These are phyloP conservation scores for Eucalyptus dawsonii DNA, from an alignment of 345 rosid species.

Conservation along the genomic window DNA sequence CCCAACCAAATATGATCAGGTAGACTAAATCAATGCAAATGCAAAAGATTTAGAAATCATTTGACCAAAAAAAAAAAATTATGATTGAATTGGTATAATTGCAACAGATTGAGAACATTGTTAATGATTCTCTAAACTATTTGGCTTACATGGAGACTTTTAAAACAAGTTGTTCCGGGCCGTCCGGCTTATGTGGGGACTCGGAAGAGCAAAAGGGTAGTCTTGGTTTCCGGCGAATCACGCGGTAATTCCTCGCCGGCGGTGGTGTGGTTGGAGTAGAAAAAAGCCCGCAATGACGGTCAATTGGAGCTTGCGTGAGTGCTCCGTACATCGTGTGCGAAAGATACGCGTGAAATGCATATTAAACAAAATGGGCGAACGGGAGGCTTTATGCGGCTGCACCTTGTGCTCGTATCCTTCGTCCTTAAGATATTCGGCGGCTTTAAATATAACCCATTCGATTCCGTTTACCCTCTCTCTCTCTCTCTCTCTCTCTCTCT, in stretches of 20 bases:
- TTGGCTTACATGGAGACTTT: neutral
- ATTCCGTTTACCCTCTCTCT: neutral
- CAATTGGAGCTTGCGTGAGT: neutral
- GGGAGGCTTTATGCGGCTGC: neutral
- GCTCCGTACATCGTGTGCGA: neutral
- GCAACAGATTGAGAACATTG: rapidly evolving
- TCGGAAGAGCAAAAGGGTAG: neutral
- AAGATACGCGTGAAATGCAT: neutral
- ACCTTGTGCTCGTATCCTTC: neutral
- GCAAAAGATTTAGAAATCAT: rapidly evolving
- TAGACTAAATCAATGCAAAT: too few relatives aligned
- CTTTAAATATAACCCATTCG: neutral
- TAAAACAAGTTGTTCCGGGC: rapidly evolving
- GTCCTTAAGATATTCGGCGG: neutral
- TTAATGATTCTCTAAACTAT: rapidly evolving
- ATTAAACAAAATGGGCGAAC: neutral
- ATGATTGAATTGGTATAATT: rapidly evolving
- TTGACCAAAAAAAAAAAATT: too few relatives aligned
- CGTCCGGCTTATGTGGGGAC: neutral
- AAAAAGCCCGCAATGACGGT: neutral
- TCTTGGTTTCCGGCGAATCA: neutral
- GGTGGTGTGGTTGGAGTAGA: neutral
- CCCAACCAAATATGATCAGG: rapidly evolving
- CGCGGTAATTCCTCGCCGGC: neutral
- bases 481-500: neutral